These are phyloP conservation scores for Triticum dicoccoides DNA, from an alignment of 176 grass and related monocot genomes.

Conservation along the genomic window DNA sequence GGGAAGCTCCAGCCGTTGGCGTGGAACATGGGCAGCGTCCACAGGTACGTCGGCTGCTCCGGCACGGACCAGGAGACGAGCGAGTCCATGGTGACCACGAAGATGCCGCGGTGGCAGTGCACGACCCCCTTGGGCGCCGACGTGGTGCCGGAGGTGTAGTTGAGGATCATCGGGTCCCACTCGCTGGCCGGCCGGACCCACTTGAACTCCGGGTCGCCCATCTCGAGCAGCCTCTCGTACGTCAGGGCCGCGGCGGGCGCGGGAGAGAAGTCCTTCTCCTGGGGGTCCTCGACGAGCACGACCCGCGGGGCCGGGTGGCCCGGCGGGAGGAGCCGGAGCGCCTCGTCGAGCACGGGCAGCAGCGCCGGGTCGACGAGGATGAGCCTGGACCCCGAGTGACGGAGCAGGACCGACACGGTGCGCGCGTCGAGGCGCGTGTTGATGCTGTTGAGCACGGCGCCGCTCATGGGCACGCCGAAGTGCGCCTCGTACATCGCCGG, in stretches of 20 bases:
- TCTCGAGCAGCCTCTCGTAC: conserved; percentile 61
- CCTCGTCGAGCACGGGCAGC: conserved; percentile 44
- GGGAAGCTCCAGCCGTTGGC: conserved; percentile 92
- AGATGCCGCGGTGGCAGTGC: conserved; percentile 87
- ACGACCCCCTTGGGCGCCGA: conserved; percentile 88
- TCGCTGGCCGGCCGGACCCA: conserved; percentile 72
- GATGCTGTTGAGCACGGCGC: conserved; percentile 85
- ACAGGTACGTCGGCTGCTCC: conserved; percentile 64
- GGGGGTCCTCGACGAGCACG: conserved; percentile 65
- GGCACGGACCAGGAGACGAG: conserved; percentile 65
- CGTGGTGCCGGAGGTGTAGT: conserved; percentile 97
- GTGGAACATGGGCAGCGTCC: conserved; percentile 97
- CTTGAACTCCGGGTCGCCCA: conserved; percentile 56
- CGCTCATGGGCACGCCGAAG: conserved; percentile 93
- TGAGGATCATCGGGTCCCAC: conserved; percentile 90
- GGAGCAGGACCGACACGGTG: conserved; percentile 72
- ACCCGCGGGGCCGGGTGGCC: conserved; percentile 43
- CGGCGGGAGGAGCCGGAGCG: conserved; percentile 48
- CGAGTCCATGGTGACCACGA: conserved; percentile 51
- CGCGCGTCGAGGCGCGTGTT: conserved; percentile 87
- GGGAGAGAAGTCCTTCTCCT: conserved; percentile 38
- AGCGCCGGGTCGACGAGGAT: conserved; percentile 59
- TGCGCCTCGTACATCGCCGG: conserved; percentile 97
- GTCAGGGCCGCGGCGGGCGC: conserved; percentile 22
- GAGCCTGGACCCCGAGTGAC: conserved; percentile 64